A percentile compares a stretch with the other conserved stretches of the same genome.
These are phyloP conservation scores for Brettanomyces anomalus DNA, from an alignment of 805 yeast genomes.

Conservation along the genomic window DNA sequence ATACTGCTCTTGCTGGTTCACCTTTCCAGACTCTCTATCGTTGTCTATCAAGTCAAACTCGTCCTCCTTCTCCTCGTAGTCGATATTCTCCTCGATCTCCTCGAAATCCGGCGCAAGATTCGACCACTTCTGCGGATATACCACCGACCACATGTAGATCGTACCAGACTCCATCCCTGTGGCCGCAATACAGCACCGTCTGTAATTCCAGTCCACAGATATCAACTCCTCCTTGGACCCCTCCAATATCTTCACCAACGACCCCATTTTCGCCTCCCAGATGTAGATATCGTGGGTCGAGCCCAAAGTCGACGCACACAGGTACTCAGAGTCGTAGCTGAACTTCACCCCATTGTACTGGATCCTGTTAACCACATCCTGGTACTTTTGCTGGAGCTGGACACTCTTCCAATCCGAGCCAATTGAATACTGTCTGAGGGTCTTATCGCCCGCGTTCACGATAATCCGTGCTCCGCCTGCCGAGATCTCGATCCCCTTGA, in stretches of 20 bases:
- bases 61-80: conserved; percentile 81
- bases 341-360: conserved; percentile 83
- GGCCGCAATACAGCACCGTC: conserved; percentile 65
- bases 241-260: conserved; percentile 77
- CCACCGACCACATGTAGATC: conserved; percentile 73
- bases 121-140: conserved; percentile 89
- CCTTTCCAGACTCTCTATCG: conserved; percentile 36
- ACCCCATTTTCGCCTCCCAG: conserved; percentile 88
- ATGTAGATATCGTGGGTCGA: conserved; percentile 83
- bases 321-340: conserved; percentile 69
- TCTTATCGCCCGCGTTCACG: conserved; percentile 69
- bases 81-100: conserved; percentile 86
- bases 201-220: conserved; percentile 80
- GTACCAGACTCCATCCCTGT: conserved; percentile 82
- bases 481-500: conserved; percentile 58
- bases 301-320: conserved; percentile 85
- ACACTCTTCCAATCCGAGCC: conserved; percentile 23
- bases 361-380: conserved; percentile 78
- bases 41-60: conserved; percentile 80
- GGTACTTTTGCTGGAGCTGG: conserved; percentile 72
- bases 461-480: conserved; percentile 54
- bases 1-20: conserved; percentile 56
- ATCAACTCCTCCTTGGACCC: conserved; percentile 85
- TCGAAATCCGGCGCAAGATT: conserved; percentile 95
- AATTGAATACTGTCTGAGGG: conserved; percentile 48